Evolutionary conservation across 2,329 filamentous ascomycete genomes (phyloP), one percentile per base, ranked within the genome.

Genomic region (Colletotrichum viniferum): DNA sequence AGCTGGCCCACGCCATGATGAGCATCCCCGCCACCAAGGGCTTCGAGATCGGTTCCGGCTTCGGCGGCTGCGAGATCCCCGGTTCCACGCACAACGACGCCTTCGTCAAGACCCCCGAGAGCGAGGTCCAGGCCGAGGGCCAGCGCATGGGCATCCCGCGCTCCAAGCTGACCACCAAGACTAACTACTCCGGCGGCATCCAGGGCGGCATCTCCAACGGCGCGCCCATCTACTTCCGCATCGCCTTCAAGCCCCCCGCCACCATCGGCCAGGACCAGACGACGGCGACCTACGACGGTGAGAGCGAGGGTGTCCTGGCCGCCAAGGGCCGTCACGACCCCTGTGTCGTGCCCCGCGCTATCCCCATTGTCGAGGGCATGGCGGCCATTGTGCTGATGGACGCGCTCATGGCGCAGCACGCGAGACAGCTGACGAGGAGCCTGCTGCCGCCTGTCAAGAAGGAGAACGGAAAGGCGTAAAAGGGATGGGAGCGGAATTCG

Each of bases 121-220:
- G 81, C 4, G 80, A 84, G 18, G 83, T 85, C 3, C 83, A 85
- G 8, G 74, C 76, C 43, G 65, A 70, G 18, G 61, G 83, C 14
- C 81, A 83, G 28, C 82, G 81, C 62, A 84, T 85, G 26, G 88
- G 88, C 34, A 84, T 89, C 18, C 84, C 87, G 34, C 86, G 87
- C 74, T 91, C 94, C 21, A 90, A 88, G 77, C 90, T 98, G 69
- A 93, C 92, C 10, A 98, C 96, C 71, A 94, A 94, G 87, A 98
- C 96, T 30, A 98, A 98, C 88, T 96, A 98, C 88, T 96, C 94
- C 3, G 96, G 96, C 14, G 97, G 96, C 78, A 95, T 98, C 79
- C 96, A 98, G 87, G 97, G 96, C 58, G 96, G 96, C 68, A 98
- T 98, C 85, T 94, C 94, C 66, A 98, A 98, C 85, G 97, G 96